Evolutionary conservation across 345 rosid species (phyloP), one percentile per base, ranked within the genome.

Genomic region (Euclidium syriacum): DNA sequence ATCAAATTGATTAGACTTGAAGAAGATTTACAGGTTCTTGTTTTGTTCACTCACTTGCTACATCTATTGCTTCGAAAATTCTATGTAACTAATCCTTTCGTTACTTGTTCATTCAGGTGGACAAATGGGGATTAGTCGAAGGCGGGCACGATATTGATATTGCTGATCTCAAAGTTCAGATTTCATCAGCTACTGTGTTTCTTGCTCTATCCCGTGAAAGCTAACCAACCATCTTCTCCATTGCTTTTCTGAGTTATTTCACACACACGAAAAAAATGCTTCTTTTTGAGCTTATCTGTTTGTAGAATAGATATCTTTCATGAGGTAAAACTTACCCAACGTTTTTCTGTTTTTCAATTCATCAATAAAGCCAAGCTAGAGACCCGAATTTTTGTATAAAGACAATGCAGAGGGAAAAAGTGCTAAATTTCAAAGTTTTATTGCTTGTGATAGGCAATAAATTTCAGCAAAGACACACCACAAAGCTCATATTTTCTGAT

Each of bases 101-200:
- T 36, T 18, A 4, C 30, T 17, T 68, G 73, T 78, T 27, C 53
- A 5, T 73, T 73, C 75, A 92, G 98, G 91, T 90, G 59, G 89
- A 81, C 67, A 86, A 60, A 61, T 94, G 99, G 99, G 99, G 99
- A 63, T 74, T 94, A 42, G 99, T 90, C 10, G 97, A 90, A 81
- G 99, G 97, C 1, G 97, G 97, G 22, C 97, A 87, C 16, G 99
- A 94, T 63, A 51, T 94, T 47, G 97, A 94, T 74, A 75, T 90
- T 47, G 97, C 99, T 26, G 99, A 90, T 83, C 85, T 94, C 5
- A 86, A 68, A 86, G 97, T 88, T 48, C 96, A 86, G 71, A 81
- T 94, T 48, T 72, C 99, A 30, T 78, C 99, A 27, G 90, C 96
- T 9, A 74, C 79, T 10, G 96, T 90, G 42, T 94, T 94, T 82